Percentiles rank a stretch among this genome's conserved stretches.
Evolutionary conservation across 1,284 basidiomycete genomes (phyloP).

Genomic region (Pascua guehoae): DNA sequence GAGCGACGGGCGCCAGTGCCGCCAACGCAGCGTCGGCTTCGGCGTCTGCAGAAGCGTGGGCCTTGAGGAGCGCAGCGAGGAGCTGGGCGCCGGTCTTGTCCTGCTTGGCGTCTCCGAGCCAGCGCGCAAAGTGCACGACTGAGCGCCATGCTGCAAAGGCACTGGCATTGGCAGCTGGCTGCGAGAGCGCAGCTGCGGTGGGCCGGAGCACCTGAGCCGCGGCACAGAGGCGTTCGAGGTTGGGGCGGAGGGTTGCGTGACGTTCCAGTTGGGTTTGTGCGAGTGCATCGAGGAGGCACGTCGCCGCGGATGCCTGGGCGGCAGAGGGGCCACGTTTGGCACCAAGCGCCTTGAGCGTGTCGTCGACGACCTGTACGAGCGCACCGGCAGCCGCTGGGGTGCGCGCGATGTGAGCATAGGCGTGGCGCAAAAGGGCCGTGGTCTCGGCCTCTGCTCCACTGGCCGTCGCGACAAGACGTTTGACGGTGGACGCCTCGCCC

Average conservation of each 20-base stretch:
- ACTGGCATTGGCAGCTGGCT: background rate
- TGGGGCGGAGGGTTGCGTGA: too few relatives aligned
- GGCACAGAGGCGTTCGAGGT: too few relatives aligned
- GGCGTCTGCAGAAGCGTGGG: background rate
- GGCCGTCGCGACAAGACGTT: slow-evolving; percentile 9
- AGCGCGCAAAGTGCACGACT: slow-evolving; percentile 3
- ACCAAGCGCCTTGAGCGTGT: slow-evolving; percentile 4
- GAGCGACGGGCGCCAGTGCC: slow-evolving; percentile 8
- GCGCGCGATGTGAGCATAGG: slow-evolving; percentile 3
- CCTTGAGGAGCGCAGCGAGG: slow-evolving; percentile 2
- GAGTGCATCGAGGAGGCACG: too few relatives aligned
- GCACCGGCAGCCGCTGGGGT: background rate
- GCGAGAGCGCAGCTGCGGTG: background rate
- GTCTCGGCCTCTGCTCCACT: slow-evolving; percentile 2
- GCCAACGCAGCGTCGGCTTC: background rate
- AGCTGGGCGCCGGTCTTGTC: slow-evolving; percentile 4
- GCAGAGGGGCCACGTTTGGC: too few relatives aligned
- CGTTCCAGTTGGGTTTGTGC: too few relatives aligned
- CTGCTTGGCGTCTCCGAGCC: background rate
- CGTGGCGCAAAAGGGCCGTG: background rate
- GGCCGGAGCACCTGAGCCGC: too few relatives aligned
- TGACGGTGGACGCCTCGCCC: slow-evolving; percentile 10
- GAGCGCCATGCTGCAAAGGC: slow-evolving; percentile 4
- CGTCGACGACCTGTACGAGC: background rate
- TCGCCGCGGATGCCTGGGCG: too few relatives aligned